Evolutionary conservation across 352 stramenopile genomes (phyloP), one percentile per base, ranked within the genome.

Genomic region (Phytophthora pisi): DNA sequence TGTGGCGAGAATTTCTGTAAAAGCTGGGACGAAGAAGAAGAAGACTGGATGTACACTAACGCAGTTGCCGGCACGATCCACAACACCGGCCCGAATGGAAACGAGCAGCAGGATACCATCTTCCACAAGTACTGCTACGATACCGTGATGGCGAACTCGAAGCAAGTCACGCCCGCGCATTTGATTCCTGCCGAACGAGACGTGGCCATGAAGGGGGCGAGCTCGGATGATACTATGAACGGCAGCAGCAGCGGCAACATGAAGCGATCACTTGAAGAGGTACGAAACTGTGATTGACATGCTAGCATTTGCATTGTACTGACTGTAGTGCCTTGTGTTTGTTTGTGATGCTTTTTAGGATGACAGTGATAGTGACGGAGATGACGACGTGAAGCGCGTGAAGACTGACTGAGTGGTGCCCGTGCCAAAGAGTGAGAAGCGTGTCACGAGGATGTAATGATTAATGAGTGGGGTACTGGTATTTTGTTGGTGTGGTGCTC

Each of bases 101-200:
- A 75, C 13, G 75, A 77, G 20, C 54, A 64, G 16, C 74, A 91
- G 11, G 74, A 88, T 42, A 94, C 87, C 3, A 96, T 96, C 50
- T 95, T 96, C 66, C 88, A 96, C 83, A 95, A 95, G 74, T 95
- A 94, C 57, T 96, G 88, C 59, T 94, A 93, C 64, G 88, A 96
- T 45, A 91, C 86, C 7, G 88, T 93, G 23, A 87, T 93, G 61
- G 62, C 84, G 9, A 92, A 94, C 60, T 93, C 87, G 34, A 92
- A 91, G 69, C 70, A 86, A n/a, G 85, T 94, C 24, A 91, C 84
- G 18, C 61, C 75, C 3, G 82, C 86, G 58, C 84, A 93, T 75
- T 59, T 94, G 60, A 92, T 94, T 47, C 86, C 86, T 40, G 43
- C 60, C 43, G 68, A 77, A 24, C 62, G 74, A 56, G 81, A 80